Evolutionary conservation across 495 filamentous ascomycete species (phyloP), one percentile per base, ranked within the genome.

Genomic region (Penicillium flavigenum): DNA sequence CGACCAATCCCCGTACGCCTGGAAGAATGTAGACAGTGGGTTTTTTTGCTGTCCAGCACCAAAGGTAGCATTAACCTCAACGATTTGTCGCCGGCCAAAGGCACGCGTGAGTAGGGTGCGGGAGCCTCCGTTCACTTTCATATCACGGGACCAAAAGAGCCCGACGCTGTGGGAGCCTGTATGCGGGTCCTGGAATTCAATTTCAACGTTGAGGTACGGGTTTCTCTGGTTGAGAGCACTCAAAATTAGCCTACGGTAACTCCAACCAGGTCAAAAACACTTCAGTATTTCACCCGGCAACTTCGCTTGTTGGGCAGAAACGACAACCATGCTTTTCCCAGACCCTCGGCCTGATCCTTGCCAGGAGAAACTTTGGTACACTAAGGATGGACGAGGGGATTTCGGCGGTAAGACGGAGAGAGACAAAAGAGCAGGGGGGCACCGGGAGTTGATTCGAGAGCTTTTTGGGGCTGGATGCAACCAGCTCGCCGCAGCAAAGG

Each of bases 181-280:
- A 75, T 67, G 72, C 72, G 75, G 74, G 74, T 71, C 70, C 53
- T 32, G 50, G 45, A 75, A 76, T 75, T 56, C 72, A 77, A 79
- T 69, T 76, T 66, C 65, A 76, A 77, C 75, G 73, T 79, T 73
- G 59, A 57, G 53, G 47, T 11, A 62, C 51, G 56, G 50, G 50
- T 51, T 47, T 12, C 22, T 47, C 34, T 36, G 57, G 53, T 54
- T 20, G 51, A 55, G 34, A 38, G 45, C 42, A 48, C 43, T 45
- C 42, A 60, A 57, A 63, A 58, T 62, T 20, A 22, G 56, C 34
- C 45, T 32, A 29, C 4, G 5, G 50, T 36, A 29, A 47, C 50
- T 53, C 44, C 56, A 36, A 53, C 22, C 22, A n/a, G 41, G 24
- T 31, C 16, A 27, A 24, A 50, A 57, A 12, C 31, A 26, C 43